Conservation (phyloP, 2,329 filamentous ascomycete genomes). For the Arachnomyces sp. region DNA sequence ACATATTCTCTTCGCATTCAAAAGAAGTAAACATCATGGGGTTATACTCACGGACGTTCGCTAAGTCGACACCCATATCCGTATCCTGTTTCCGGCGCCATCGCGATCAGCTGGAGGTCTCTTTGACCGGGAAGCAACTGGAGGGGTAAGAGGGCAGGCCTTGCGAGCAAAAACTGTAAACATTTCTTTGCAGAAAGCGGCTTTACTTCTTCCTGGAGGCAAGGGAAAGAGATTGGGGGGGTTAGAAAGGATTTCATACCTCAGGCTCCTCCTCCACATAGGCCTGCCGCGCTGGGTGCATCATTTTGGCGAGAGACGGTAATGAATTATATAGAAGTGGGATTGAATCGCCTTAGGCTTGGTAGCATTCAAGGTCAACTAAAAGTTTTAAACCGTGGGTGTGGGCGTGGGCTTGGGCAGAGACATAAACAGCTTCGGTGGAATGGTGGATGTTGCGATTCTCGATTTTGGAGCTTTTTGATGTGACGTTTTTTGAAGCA, state of each 20-base stretch:
- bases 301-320: constrained; percentile 32
- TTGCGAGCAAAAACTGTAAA: constrained; percentile 11
- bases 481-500: too few species aligned
- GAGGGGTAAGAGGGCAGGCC: constrained; percentile 7
- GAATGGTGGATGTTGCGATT: too few species aligned
- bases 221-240: constrained; percentile 24
- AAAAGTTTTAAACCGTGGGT: too few species aligned
- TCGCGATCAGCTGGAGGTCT: constrained; percentile 20
- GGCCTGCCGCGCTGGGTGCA: constrained; percentile 85
- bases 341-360: not conserved
- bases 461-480: too few species aligned
- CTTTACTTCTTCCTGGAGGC: not conserved
- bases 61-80: constrained; percentile 54
- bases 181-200: constrained; percentile 9
- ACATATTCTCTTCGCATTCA: too few species aligned
- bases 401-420: too few species aligned
- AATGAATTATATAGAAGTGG: constrained; percentile 16
- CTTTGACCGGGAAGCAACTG: constrained; percentile 4
- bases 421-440: too few species aligned
- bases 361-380: too few species aligned
- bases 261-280: constrained; percentile 82
- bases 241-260: constrained; percentile 42
- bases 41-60: constrained; percentile 52
- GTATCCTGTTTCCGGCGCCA: constrained; percentile 38
- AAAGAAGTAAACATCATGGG: not conserved